These are phyloP conservation scores for Tuber indicum DNA, from an alignment of 495 filamentous ascomycete species.

Conservation along the genomic window DNA sequence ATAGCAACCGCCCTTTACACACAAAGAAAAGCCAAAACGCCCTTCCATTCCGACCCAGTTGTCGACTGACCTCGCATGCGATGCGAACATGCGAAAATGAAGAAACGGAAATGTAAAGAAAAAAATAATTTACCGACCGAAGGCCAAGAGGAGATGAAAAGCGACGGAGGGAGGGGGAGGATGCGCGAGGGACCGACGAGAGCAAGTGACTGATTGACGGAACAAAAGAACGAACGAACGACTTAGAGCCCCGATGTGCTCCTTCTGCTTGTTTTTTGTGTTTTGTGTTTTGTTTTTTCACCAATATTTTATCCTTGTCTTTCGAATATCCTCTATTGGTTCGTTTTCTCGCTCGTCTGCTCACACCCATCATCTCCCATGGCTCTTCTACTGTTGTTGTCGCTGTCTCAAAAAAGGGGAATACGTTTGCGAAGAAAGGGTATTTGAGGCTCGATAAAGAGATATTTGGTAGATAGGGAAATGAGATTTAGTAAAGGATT, in stretches of 20 bases:
- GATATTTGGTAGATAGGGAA: constrained; percentile 2
- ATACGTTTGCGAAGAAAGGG: constrained; percentile 4
- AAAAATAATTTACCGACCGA: not conserved
- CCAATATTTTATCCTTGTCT: not conserved
- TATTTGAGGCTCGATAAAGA: not conserved
- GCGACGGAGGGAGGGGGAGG: not conserved
- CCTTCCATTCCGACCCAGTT: not conserved
- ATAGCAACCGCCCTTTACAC: not conserved
- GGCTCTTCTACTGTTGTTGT: constrained; percentile 1
- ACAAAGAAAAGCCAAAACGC: constrained; percentile 1
- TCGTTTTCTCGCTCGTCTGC: not conserved
- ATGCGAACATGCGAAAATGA: not conserved
- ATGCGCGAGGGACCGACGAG: not conserved
- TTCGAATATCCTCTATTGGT: not conserved
- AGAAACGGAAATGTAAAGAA: not conserved
- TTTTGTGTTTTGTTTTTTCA: not conserved
- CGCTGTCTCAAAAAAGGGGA: not conserved
- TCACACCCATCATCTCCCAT: constrained; percentile 3
- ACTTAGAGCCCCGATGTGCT: not conserved
- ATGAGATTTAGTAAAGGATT: not conserved
- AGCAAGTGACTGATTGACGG: not conserved
- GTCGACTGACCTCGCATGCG: not conserved
- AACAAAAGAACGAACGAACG: not conserved
- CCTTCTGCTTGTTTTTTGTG: not conserved
- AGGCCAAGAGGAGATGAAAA: not conserved